Evolutionary conservation across 2,329 filamentous ascomycete species (phyloP).

Genomic region (Diaporthe sp.): DNA sequence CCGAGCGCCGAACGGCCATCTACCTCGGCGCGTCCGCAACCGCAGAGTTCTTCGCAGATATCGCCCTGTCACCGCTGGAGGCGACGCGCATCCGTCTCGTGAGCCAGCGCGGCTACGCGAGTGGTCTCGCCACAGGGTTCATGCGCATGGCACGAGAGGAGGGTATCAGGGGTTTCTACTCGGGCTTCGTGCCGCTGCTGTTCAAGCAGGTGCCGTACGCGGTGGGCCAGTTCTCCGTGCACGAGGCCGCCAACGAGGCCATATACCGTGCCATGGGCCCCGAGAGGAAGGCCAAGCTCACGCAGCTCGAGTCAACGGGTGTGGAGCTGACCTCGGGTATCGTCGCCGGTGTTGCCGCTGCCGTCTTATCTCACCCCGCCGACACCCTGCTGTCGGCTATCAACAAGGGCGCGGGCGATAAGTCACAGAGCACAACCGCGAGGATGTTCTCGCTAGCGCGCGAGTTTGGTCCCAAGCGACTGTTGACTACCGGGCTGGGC

Average conservation of each 20-base stretch:
- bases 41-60: constrained; percentile 80
- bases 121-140: constrained; percentile 79
- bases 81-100: constrained; percentile 84
- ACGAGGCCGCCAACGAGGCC: constrained; percentile 86
- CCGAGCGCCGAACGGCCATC: constrained; percentile 64
- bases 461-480: constrained; percentile 63
- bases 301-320: constrained; percentile 79
- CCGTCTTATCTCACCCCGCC: constrained; percentile 89
- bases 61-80: constrained; percentile 91
- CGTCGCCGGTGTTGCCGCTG: constrained; percentile 88
- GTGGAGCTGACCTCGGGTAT: constrained; percentile 90
- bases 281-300: constrained; percentile 74
- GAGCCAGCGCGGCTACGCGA: constrained; percentile 83
- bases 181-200: constrained; percentile 87
- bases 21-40: constrained; percentile 80
- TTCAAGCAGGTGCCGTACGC: constrained; percentile 95
- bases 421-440: constrained; percentile 59
- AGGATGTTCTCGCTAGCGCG: constrained; percentile 65
- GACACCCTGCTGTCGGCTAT: constrained; percentile 72
- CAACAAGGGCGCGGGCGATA: constrained; percentile 66
- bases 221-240: constrained; percentile 94
- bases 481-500: constrained; percentile 62
- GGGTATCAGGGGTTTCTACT: constrained; percentile 87
- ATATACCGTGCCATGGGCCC: constrained; percentile 78
- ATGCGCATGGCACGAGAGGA: constrained; percentile 81